Evolutionary conservation across 352 stramenopile species (phyloP).

Genomic region (Plasmopara muralis): DNA sequence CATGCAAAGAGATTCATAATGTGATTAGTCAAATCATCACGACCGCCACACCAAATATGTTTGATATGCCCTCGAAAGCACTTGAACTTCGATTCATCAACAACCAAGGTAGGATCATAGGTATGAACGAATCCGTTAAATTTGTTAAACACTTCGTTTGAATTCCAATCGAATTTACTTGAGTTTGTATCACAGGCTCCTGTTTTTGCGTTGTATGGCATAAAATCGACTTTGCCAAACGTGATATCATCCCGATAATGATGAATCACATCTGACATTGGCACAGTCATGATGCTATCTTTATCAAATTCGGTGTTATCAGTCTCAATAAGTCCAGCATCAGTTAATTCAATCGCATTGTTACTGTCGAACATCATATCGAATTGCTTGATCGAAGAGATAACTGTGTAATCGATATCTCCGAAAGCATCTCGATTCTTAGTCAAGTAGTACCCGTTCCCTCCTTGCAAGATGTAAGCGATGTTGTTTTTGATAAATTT

Average conservation of each 20-base stretch:
- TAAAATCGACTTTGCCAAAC: conserved; percentile 1
- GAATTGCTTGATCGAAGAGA: background rate
- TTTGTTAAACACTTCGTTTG: conserved; percentile 1
- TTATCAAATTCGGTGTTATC: conserved; percentile 1
- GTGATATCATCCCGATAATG: conserved; percentile 2
- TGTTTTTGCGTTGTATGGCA: conserved; percentile 1
- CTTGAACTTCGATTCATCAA: conserved; percentile 1
- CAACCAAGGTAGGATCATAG: conserved; percentile 1
- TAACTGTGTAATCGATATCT: conserved; percentile 2
- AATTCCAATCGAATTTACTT: conserved; percentile 2
- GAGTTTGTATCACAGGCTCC: background rate
- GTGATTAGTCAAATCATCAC: background rate
- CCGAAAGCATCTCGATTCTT: conserved; percentile 3
- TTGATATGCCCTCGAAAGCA: conserved; percentile 1
- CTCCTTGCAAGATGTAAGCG: conserved; percentile 2
- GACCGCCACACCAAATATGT: background rate
- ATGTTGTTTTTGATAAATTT: conserved; percentile 3
- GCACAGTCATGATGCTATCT: background rate
- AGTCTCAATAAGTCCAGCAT: background rate
- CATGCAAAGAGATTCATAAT: conserved; percentile 1
- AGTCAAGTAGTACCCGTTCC: conserved; percentile 3
- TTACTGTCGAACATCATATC: conserved; percentile 1
- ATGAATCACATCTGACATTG: background rate
- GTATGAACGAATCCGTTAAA: conserved; percentile 1
- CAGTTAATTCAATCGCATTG: conserved; percentile 1